A percentile compares a stretch with the other conserved stretches of the same genome.
phyloP scores from a whole-genome alignment of 2,329 filamentous ascomycete species.

The Colletotrichum endophyticum region DNA sequence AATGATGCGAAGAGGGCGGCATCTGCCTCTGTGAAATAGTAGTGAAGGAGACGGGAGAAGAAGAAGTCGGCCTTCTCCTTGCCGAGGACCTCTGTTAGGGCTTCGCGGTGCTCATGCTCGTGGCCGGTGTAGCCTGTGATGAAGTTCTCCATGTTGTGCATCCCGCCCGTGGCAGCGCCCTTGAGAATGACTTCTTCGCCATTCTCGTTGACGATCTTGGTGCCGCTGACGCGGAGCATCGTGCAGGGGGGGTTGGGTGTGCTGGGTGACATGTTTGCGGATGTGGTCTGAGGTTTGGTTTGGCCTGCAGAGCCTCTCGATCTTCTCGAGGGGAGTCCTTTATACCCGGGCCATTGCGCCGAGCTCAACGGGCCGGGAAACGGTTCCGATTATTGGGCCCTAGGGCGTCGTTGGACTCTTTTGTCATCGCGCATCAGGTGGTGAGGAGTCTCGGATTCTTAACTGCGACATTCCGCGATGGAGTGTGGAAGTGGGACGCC shows the following conservation, averaged over 20 bases:
- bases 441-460: neutral
- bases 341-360: neutral
- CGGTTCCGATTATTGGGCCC: neutral
- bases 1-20: slow-evolving; percentile 61
- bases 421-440: neutral
- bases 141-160: slow-evolving; percentile 63
- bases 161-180: slow-evolving; percentile 33
- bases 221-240: slow-evolving; percentile 34
- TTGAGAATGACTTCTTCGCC: slow-evolving; percentile 51
- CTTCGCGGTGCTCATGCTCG: slow-evolving; percentile 60
- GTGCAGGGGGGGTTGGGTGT: slow-evolving; percentile 24
- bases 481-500: neutral
- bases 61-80: slow-evolving; percentile 64
- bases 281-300: neutral
- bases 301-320: neutral
- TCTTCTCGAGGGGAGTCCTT: neutral
- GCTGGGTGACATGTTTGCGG: neutral
- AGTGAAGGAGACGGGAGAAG: slow-evolving; percentile 60
- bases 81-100: slow-evolving; percentile 58
- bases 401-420: neutral
- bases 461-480: slow-evolving; percentile 14
- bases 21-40: slow-evolving; percentile 65
- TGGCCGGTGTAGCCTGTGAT: slow-evolving; percentile 67
- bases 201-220: slow-evolving; percentile 46
- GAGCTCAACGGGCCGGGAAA: neutral